Evolutionary conservation across 768 basidiomycete species (phyloP), one percentile per base, ranked within the genome.

Genomic region (Suillus hirtellus): DNA sequence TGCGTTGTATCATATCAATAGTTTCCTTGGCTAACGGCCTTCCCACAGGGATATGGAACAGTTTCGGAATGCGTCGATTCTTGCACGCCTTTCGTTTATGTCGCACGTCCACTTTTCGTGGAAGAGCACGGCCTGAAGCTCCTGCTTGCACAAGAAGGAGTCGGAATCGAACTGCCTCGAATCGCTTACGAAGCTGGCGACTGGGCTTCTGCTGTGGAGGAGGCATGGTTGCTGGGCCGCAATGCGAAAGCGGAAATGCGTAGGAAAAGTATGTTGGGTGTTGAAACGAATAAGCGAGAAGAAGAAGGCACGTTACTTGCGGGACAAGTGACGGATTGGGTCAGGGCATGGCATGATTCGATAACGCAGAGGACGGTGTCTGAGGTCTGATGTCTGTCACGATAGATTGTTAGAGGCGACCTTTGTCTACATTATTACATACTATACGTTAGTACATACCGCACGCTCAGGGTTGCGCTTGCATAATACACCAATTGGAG

Each of bases 11-110:
- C 9, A 52, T 27, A 27, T 38, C 46, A 6, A 47, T 47, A 4
- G 12, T 34, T 24, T 47, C 52, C 40, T 46, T 56, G 34, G 17
- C 60, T 42, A 35, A 55, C 31, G 40, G 55, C 44, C 64, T 27
- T 63, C 24, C 19, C 38, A 24, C 66, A 90, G 89, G 91, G 91
- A 38, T 93, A 92, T 71, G 91, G 91, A 15, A 91, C 90, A 0
- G 90, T 90, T 53, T 85, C 90, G 1, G 91, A 93, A 69, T 90
- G 89, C 64, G 84, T 92, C 19, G 89, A 92, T 68, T 80, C 88
- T 5, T 83, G 84, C 65, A 92, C 91, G 17, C 89, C 91, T 5
- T 91, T 93, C 63, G 84, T 93, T 38, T 93, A 88, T 69, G 89
- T 93, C 14, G 87, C 91, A 1, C 81, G 91, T 2, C 92, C 92